Base-by-base conservation (phyloP, 495 filamentous ascomycete species). In the Daldinia decipiens region DNA sequence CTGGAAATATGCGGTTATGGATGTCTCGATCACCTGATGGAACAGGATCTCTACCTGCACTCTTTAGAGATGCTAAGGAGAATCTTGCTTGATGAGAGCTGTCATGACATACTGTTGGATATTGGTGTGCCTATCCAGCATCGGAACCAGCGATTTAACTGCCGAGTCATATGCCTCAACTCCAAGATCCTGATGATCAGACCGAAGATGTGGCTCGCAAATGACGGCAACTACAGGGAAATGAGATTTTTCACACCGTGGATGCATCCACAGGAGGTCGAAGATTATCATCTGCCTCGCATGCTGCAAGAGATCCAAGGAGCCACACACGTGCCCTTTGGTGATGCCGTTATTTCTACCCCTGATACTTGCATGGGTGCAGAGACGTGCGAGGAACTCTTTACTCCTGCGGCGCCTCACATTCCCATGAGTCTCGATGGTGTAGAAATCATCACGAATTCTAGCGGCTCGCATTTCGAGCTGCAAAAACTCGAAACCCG, bases 161-260 rank as follows among this genome's bases (percentile, higher is more conserved):
- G 89, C 71, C 84, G 93, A 3, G 83, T 92, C 19, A 87, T 95
- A 59, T 83, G 81, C 73, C 84, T 89, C 64, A 87, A 93, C 70
- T 81, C 85, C 27, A 87, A 88, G 79, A 90, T 94, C 29, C 76
- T 92, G 43, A 80, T 92, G 45, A 92, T 97, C 63, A 84, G 93
- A 17, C 94, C 93, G 0, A 97, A 97, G 79, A 84, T 95, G 76
- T 93, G 83, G 74, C 87, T 97, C 15, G 93, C 94, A 53, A 91
- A 92, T 60, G 91, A 93, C 82, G 91, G 91, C 15, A 89, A 91
- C 64, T 92, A 89, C 69, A 76, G 88, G 2, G 91, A 94, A 74
- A 89, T 87, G 83, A 78, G 91, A 8, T 89, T 90, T 77, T 96
- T 80, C 62, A 81, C 74, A 9, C 77, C 81, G 0, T 84, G 80